Percentiles rank a stretch among this genome's conserved stretches.
Conservation (phyloP, 1,139 yeast genomes). For the Geotrichum aggregatum region DNA sequence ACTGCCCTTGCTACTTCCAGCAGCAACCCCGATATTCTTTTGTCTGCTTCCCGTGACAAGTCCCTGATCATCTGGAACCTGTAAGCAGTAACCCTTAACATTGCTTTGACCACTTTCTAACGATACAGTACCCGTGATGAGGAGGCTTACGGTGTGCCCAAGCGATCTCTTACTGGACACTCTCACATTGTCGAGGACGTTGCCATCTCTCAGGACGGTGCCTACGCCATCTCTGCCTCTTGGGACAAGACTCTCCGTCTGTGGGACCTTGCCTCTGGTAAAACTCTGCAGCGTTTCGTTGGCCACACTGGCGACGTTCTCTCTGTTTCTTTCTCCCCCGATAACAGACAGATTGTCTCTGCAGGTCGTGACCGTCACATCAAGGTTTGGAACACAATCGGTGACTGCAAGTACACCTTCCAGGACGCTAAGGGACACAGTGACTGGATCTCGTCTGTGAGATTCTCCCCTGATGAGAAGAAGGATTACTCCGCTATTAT, state of each 20-base stretch:
- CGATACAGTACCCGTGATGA: slow-evolving; percentile 73
- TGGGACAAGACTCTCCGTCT: slow-evolving; percentile 99
- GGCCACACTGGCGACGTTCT: slow-evolving; percentile 98
- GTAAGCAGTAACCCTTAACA: slow-evolving; percentile 24
- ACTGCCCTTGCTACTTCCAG: slow-evolving; percentile 98
- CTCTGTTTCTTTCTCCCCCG: slow-evolving; percentile 94
- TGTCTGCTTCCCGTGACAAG: slow-evolving; percentile 99
- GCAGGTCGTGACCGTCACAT: slow-evolving; percentile 99
- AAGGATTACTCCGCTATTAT: slow-evolving; percentile 66
- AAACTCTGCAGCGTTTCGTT: slow-evolving; percentile 89
- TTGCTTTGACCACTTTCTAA: background rate
- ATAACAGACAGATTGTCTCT: slow-evolving; percentile 97
- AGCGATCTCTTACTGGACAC: slow-evolving; percentile 97
- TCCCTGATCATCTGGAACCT: slow-evolving; percentile 97
- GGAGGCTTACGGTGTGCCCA: slow-evolving; percentile 96
- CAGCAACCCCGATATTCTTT: slow-evolving; percentile 95
- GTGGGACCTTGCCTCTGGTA: slow-evolving; percentile 96
- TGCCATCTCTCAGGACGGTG: slow-evolving; percentile 97
- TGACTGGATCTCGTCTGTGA: slow-evolving; percentile 99
- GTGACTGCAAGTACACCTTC: slow-evolving; percentile 95
- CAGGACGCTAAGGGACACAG: slow-evolving; percentile 67
- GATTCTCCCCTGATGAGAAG: slow-evolving; percentile 75
- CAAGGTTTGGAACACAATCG: slow-evolving; percentile 99
- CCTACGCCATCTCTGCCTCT: slow-evolving; percentile 96
- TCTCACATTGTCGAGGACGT: slow-evolving; percentile 98